Percentiles rank a stretch among this genome's conserved stretches.
Conservation (phyloP, 2,329 filamentous ascomycete genomes). For the Ampelomyces quisqualis region DNA sequence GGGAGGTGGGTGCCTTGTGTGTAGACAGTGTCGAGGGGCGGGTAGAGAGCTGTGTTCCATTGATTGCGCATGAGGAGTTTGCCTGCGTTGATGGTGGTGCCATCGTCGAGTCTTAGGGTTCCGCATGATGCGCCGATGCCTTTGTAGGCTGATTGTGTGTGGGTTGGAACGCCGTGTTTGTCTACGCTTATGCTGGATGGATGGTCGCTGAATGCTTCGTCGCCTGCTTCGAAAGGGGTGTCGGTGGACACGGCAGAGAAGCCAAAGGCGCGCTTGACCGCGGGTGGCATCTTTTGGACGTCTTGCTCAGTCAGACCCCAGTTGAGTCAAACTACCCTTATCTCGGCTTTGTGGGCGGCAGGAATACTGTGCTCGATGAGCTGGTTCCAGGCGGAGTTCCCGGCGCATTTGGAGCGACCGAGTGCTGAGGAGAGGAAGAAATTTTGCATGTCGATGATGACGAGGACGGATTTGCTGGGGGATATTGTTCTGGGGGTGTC, state of each 20-base stretch:
- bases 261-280: constrained; percentile 44
- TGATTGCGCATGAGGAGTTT: constrained; percentile 42
- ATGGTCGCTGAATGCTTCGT: constrained; percentile 10
- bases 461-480: constrained; percentile 41
- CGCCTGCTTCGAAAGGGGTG: constrained; percentile 1
- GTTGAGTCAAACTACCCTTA: constrained; percentile 46
- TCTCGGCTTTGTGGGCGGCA: constrained; percentile 43
- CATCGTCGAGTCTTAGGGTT: constrained; percentile 21
- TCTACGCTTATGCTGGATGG: constrained; percentile 23
- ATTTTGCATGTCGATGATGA: constrained; percentile 50
- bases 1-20: constrained; percentile 16
- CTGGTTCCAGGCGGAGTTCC: constrained; percentile 32
- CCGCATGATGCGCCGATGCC: constrained; percentile 41
- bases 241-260: constrained; percentile 27
- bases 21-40: constrained; percentile 41
- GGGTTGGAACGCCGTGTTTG: not conserved
- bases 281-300: constrained; percentile 40
- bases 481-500: constrained; percentile 36
- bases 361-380: constrained; percentile 42
- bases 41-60: constrained; percentile 47
- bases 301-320: constrained; percentile 46
- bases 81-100: constrained; percentile 35
- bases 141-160: constrained; percentile 13
- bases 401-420: constrained; percentile 19
- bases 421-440: constrained; percentile 43